Percentiles rank a stretch among this genome's conserved stretches.
Conservation (phyloP, 495 filamentous ascomycete genomes). For the Daldinia concentrica region DNA sequence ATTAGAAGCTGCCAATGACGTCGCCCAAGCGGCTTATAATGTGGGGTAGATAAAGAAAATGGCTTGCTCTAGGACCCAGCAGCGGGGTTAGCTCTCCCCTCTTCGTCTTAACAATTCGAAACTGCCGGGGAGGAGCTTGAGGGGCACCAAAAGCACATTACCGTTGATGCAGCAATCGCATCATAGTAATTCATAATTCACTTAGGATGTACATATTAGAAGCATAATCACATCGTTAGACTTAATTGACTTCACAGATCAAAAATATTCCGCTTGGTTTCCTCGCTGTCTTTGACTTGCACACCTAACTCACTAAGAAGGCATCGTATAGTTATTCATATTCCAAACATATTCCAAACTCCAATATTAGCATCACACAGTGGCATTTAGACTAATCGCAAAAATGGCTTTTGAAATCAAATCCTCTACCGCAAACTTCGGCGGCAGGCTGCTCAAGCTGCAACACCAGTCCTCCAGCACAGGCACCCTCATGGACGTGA, state of each 20-base stretch:
- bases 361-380: background rate
- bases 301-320: background rate
- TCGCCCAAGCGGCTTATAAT: slow-evolving; percentile 23
- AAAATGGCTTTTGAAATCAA: slow-evolving; percentile 85
- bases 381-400: background rate
- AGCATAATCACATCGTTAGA: slow-evolving; percentile 21
- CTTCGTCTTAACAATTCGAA: slow-evolving; percentile 21
- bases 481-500: slow-evolving; percentile 73
- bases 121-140: slow-evolving; percentile 41
- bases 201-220: slow-evolving; percentile 34
- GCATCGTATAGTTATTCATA: background rate
- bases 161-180: slow-evolving; percentile 31
- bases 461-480: slow-evolving; percentile 79
- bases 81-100: slow-evolving; percentile 26
- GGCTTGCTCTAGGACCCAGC: slow-evolving; percentile 7
- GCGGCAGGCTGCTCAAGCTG: slow-evolving; percentile 94
- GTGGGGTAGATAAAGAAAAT: slow-evolving; percentile 39
- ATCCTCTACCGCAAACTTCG: slow-evolving; percentile 90
- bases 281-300: too few species aligned
- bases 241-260: slow-evolving; percentile 13
- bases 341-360: background rate
- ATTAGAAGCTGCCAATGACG: slow-evolving; percentile 31
- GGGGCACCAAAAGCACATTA: slow-evolving; percentile 16
- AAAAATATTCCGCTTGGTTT: background rate
- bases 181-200: slow-evolving; percentile 22